Percentiles rank a stretch among this genome's conserved stretches.
phyloP scores from a whole-genome alignment of 2,329 filamentous ascomycete genomes.

The Arthrobotrys sphaeroides region DNA sequence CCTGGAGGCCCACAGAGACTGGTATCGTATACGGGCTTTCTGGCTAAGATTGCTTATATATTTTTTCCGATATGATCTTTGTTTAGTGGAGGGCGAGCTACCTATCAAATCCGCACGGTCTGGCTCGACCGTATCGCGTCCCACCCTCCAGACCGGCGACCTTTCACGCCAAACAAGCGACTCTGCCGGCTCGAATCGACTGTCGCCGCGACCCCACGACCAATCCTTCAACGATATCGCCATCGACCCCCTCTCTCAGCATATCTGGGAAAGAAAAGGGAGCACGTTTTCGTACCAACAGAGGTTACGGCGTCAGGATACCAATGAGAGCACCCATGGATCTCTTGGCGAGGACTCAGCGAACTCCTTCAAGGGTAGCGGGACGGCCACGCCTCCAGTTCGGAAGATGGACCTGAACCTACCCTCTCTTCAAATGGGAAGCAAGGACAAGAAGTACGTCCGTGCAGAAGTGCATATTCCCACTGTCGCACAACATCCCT shows the following conservation, averaged over 20 bases:
- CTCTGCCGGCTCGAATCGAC: slow-evolving; percentile 23
- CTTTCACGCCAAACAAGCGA: slow-evolving; percentile 44
- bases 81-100: slow-evolving; percentile 23
- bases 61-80: not conserved
- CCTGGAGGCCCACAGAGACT: not conserved
- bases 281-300: slow-evolving; percentile 29
- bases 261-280: slow-evolving; percentile 39
- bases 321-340: slow-evolving; percentile 44
- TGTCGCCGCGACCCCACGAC: slow-evolving; percentile 32
- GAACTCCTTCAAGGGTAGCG: slow-evolving; percentile 31
- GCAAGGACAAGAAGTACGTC: slow-evolving; percentile 43
- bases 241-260: slow-evolving; percentile 45
- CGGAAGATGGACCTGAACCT: slow-evolving; percentile 24
- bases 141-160: slow-evolving; percentile 36
- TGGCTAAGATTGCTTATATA: slow-evolving; percentile 3
- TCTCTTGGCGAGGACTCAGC: slow-evolving; percentile 46
- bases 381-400: slow-evolving; percentile 39
- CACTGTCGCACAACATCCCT: not conserved
- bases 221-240: slow-evolving; percentile 31
- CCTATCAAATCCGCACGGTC: slow-evolving; percentile 15
- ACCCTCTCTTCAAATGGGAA: slow-evolving; percentile 19
- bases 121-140: slow-evolving; percentile 9
- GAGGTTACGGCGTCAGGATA: slow-evolving; percentile 43
- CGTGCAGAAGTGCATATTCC: not conserved
- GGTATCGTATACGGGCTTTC: slow-evolving; percentile 1